Base-by-base conservation (phyloP, 768 basidiomycete genomes). In the Boletus rufocinnamomeus region DNA sequence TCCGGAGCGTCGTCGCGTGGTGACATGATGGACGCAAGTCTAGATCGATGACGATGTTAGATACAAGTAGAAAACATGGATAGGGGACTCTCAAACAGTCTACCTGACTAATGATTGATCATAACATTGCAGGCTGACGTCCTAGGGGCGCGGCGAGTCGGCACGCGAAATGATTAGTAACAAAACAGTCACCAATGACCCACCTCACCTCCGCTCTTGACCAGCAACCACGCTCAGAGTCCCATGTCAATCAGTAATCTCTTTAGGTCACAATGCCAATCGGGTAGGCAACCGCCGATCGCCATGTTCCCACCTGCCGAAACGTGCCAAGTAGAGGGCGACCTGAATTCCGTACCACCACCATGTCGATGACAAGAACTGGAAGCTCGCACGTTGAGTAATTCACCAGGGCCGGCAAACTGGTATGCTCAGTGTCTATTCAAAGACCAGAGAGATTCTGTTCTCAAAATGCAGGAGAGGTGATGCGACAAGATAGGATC, bases 71-170 rank as follows among this genome's bases (percentile, higher is more conserved):
- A 19, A 52, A 23, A 45, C 5, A 40, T 40, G 38, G 30, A 65
- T 65, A 65, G 64, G 61, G 38, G 65, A 4, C 6, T 35, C 13
- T 28, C 10, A 37, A 4, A 10, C 13, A 27, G 37, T n/a, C 56
- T 43, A n/a, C 25, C 34, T 66, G 65, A 66, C 64, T 60, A 57
- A 67, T 43, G 50, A 60, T 44, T 17, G 41, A 40, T 54, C 61
- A 49, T 51, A 11, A 6, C 30, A n/a, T n/a, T n/a, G n/a, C 28
- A 28, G 53, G 28, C 44, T 51, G 49, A 54, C 34, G 27, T 30
- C 50, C 23, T 56, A 40, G 9, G 16, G 21, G 17, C 10, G 14
- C 14, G 44, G 14, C 14, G 21, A 9, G 41, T 53, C 19, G 11
- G 57, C 60, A 8, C 30, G 52, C 27, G 19, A 43, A 37, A 17